These are phyloP conservation scores for Podosphaera fusca DNA, from an alignment of 2,329 filamentous ascomycete genomes.

Conservation along the genomic window DNA sequence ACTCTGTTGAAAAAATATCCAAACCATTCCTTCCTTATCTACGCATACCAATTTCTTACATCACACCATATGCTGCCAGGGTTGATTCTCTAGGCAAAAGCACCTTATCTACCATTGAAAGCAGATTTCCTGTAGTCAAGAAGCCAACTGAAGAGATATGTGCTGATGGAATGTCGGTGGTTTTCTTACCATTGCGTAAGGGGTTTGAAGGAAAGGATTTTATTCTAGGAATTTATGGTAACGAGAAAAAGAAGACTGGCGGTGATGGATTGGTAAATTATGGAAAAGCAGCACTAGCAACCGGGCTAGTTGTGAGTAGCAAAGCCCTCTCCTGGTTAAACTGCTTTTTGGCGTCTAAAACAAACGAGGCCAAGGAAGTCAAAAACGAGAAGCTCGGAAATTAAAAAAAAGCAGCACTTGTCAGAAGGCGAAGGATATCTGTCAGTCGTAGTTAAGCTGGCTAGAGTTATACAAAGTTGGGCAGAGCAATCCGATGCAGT, in stretches of 20 bases:
- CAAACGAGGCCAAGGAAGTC: conserved; percentile 33
- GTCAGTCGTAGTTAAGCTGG: no score
- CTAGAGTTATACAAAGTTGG: no score
- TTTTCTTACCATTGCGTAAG: conserved; percentile 39
- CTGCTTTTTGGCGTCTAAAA: conserved; percentile 35
- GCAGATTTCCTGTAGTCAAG: conserved; percentile 49
- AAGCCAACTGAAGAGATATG: conserved; percentile 51
- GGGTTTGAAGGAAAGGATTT: conserved; percentile 38
- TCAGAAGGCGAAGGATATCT: no score
- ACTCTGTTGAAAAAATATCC: conserved; percentile 38
- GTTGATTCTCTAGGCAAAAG: conserved; percentile 57
- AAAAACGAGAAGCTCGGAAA: conserved; percentile 22
- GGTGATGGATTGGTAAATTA: conserved; percentile 40
- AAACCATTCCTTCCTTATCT: conserved; percentile 61
- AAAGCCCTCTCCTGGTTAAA: conserved; percentile 40
- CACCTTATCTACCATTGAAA: conserved; percentile 45
- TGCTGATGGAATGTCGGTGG: conserved; percentile 35
- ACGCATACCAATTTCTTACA: conserved; percentile 54
- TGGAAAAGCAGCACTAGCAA: conserved; percentile 47
- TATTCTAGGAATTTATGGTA: conserved; percentile 30
- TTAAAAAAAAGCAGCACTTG: not conserved
- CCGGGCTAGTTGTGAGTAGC: conserved; percentile 40
- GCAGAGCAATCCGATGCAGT: no score
- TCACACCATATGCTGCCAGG: conserved; percentile 64
- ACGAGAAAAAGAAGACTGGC: conserved; percentile 38